phyloP scores from a whole-genome alignment of 225 moss, liverwort and hornwort species.

The Climacium dendroides region DNA sequence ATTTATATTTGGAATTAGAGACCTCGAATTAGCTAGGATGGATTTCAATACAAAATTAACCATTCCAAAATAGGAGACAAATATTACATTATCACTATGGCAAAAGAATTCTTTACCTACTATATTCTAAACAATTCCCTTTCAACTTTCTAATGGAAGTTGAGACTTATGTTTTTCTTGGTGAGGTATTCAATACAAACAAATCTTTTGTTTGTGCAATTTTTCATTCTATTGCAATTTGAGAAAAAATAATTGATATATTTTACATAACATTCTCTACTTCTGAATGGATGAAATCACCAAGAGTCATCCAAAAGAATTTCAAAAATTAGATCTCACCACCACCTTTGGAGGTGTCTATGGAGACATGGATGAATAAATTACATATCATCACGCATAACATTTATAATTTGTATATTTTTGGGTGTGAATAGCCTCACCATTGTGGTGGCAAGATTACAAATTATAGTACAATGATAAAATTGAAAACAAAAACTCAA shows the following conservation, averaged over 20 bases:
- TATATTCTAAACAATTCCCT: not conserved
- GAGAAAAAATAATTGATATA: not conserved
- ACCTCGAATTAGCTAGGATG: not conserved
- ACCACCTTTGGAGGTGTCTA: too few relatives aligned
- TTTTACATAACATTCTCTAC: not conserved
- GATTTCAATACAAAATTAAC: not conserved
- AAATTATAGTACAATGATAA: not conserved
- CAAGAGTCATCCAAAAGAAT: not conserved
- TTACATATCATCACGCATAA: not conserved
- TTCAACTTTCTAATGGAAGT: too few relatives aligned
- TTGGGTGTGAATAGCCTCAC: not conserved
- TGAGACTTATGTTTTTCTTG: not conserved
- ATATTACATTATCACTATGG: not conserved
- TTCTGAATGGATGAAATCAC: not conserved
- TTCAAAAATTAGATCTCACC: not conserved
- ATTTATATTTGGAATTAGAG: not conserved
- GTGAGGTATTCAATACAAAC: too few relatives aligned
- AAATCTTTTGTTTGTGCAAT: not conserved
- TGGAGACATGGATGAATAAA: not conserved
- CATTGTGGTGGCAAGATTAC: not conserved
- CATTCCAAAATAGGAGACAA: too few relatives aligned
- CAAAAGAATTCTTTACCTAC: accelerated
- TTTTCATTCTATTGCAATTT: not conserved
- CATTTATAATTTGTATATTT: not conserved
- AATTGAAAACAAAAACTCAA: not conserved